phyloP scores from a whole-genome alignment of 139 green algal species.

The Penium margaritaceum region DNA sequence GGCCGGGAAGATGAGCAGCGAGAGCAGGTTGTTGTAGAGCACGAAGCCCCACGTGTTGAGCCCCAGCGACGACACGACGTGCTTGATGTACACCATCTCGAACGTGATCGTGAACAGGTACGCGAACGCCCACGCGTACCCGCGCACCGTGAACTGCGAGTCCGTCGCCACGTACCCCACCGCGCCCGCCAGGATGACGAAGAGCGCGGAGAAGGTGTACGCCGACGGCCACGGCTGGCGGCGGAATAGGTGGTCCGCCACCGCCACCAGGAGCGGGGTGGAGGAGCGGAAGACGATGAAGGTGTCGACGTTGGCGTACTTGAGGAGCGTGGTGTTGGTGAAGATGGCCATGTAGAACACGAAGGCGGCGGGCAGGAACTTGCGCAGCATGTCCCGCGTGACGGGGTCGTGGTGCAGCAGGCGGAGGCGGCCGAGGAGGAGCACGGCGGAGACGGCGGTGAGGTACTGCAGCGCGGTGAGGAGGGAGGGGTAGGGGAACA shows the following conservation, averaged over 20 bases:
- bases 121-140: slow-evolving; percentile 40
- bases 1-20: slow-evolving; percentile 26
- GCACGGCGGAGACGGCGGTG: slow-evolving; percentile 3
- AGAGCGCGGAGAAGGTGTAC: slow-evolving; percentile 13
- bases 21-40: slow-evolving; percentile 40
- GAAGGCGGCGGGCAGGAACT: slow-evolving; percentile 27
- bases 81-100: slow-evolving; percentile 47
- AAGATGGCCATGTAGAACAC: slow-evolving; percentile 47
- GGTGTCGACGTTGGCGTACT: slow-evolving; percentile 44
- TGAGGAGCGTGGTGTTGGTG: slow-evolving; percentile 39
- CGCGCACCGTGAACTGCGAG: slow-evolving; percentile 11
- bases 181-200: slow-evolving; percentile 30
- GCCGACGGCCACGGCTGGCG: slow-evolving; percentile 7
- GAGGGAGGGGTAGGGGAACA: slow-evolving; percentile 25
- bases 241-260: slow-evolving; percentile 29
- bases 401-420: slow-evolving; percentile 32
- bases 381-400: neutral
- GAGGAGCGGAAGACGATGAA: slow-evolving; percentile 44
- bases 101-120: slow-evolving; percentile 44
- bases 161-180: slow-evolving; percentile 40
- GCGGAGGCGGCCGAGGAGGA: slow-evolving; percentile 1
- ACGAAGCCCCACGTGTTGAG: slow-evolving; percentile 42
- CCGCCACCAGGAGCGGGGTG: slow-evolving; percentile 28
- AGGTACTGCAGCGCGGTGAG: slow-evolving; percentile 31
- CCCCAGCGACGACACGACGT: slow-evolving; percentile 29